Percentiles rank a stretch among this genome's conserved stretches.
Conservation (phyloP, 2,329 filamentous ascomycete genomes). For the Alternaria gaisen region DNA sequence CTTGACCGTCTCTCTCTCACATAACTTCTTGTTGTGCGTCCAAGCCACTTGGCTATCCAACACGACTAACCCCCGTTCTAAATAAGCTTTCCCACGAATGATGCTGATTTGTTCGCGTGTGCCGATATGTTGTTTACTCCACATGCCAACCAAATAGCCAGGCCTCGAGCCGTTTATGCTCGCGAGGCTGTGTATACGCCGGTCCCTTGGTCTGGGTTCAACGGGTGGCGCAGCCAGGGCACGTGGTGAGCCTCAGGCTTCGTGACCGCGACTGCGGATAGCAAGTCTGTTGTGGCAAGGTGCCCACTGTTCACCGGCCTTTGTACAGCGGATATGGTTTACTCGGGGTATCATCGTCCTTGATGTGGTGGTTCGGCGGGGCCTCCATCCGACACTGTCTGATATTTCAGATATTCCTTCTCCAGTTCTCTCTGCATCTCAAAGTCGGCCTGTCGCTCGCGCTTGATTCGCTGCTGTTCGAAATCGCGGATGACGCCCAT, state of each 20-base stretch:
- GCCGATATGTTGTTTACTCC: background rate
- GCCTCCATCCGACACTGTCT: constrained; percentile 69
- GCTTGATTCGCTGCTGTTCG: constrained; percentile 90
- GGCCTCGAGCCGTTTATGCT: background rate
- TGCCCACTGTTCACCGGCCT: constrained; percentile 7
- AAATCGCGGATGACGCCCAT: constrained; percentile 92
- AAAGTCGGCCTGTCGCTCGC: constrained; percentile 91
- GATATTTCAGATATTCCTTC: constrained; percentile 87
- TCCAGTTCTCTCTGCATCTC: constrained; percentile 88
- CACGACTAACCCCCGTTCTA: background rate
- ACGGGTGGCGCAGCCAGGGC: constrained; percentile 24
- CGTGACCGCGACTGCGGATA: background rate
- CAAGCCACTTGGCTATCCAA: background rate
- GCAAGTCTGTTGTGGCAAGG: constrained; percentile 1
- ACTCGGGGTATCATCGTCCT: constrained; percentile 11
- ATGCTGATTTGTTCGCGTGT: background rate
- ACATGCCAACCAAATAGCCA: background rate
- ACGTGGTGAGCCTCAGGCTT: constrained; percentile 15
- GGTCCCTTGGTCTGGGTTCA: constrained; percentile 11
- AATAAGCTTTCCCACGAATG: background rate
- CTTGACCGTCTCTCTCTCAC: background rate
- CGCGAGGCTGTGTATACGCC: constrained; percentile 16
- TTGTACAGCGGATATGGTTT: constrained; percentile 5
- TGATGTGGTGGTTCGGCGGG: constrained; percentile 38
- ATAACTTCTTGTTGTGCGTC: background rate